These are phyloP conservation scores for Rehmannia glutinosa DNA, from an alignment of 257 asterid species.

Conservation along the genomic window DNA sequence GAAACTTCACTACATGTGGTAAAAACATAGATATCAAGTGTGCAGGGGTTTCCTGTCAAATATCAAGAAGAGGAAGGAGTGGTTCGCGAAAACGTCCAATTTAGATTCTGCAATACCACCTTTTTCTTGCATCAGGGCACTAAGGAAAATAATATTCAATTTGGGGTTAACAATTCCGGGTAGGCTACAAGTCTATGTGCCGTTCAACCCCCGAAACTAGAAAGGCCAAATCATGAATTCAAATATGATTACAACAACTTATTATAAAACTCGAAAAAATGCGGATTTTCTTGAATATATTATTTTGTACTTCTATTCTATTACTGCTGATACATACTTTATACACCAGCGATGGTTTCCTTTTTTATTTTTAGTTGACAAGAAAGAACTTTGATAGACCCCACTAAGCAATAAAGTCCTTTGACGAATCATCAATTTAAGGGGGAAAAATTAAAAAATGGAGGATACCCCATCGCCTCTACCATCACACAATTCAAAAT, in stretches of 20 bases:
- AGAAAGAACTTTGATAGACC: background rate
- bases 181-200: background rate
- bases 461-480: background rate
- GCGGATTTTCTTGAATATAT: too few relatives aligned
- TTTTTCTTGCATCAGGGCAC: background rate
- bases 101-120: background rate
- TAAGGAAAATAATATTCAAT: background rate
- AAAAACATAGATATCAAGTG: background rate
- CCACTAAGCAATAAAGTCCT: constrained; percentile 8
- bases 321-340: too few relatives aligned
- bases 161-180: background rate
- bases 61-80: background rate
- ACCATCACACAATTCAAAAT: constrained; percentile 4
- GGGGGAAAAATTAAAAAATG: background rate
- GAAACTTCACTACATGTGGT: too few relatives aligned
- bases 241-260: background rate
- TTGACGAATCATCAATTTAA: background rate
- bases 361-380: background rate
- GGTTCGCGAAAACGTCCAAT: background rate
- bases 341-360: too few relatives aligned
- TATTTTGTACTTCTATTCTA: too few relatives aligned
- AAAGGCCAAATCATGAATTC: background rate
- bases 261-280: too few relatives aligned
- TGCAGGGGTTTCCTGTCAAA: background rate
- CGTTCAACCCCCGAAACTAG: too few relatives aligned